Conservation (phyloP, 192 early-diverging fungal species). For the Podila clonocystis region DNA sequence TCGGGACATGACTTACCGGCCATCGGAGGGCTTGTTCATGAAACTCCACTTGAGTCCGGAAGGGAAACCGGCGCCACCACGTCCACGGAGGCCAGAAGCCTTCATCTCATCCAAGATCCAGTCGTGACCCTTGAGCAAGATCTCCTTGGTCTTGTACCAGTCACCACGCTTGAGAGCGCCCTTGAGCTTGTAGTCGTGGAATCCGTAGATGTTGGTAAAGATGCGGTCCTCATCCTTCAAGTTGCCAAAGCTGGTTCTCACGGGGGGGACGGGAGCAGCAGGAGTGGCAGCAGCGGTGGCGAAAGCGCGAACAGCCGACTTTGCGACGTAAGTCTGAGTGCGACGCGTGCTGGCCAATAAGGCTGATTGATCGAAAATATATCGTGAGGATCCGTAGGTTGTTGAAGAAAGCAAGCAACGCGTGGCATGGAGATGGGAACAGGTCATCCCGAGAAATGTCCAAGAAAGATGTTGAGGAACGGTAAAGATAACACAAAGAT, state of each 20-base stretch:
- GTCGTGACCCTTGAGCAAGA: slow-evolving; percentile 93
- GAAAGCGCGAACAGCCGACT: slow-evolving; percentile 29
- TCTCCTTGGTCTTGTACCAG: slow-evolving; percentile 99
- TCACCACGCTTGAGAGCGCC: slow-evolving; percentile 96
- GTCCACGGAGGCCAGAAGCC: slow-evolving; percentile 89
- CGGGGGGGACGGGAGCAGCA: slow-evolving; percentile 44
- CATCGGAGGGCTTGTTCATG: slow-evolving; percentile 94
- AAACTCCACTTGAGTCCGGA: slow-evolving; percentile 99
- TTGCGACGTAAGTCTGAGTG: slow-evolving; percentile 48
- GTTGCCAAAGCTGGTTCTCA: slow-evolving; percentile 67
- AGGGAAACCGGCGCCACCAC: slow-evolving; percentile 98
- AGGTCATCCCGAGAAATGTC: no score
- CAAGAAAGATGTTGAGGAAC: no score
- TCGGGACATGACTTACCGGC: slow-evolving; percentile 56
- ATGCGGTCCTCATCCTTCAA: slow-evolving; percentile 95
- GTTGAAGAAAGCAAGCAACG: neutral
- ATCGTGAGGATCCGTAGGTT: no score
- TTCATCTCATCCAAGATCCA: slow-evolving; percentile 99
- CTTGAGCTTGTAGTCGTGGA: slow-evolving; percentile 89
- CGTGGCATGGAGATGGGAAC: neutral
- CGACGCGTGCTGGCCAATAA: slow-evolving; percentile 30
- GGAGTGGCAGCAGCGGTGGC: slow-evolving; percentile 37
- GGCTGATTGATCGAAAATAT: slow-evolving; percentile 26
- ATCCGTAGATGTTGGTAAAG: slow-evolving; percentile 96
- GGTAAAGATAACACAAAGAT: no score